Conservation (phyloP, 768 basidiomycete genomes). For the Psilocybe cubensis region DNA sequence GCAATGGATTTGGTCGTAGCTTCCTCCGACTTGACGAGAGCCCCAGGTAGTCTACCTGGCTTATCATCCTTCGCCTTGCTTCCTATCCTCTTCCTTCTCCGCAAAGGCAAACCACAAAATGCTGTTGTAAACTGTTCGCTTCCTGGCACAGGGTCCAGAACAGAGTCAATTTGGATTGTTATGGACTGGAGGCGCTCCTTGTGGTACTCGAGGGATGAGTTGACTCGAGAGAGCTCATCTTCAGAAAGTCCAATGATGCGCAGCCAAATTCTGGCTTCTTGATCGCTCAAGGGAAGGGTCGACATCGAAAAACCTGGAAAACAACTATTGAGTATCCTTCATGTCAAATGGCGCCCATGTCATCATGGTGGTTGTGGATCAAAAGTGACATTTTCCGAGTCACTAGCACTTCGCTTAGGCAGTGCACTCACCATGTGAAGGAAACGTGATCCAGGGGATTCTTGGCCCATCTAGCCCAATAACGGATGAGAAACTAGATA, state of each 20-base stretch:
- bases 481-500: background rate
- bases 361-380: background rate
- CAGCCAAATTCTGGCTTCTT: constrained; percentile 7
- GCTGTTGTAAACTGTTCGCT: background rate
- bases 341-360: background rate
- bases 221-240: constrained; percentile 5
- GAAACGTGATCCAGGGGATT: background rate
- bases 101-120: constrained; percentile 6
- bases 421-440: background rate
- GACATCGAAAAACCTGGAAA: constrained; percentile 8
- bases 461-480: background rate
- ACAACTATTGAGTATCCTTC: background rate
- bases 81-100: background rate
- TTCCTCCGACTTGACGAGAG: background rate
- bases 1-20: background rate
- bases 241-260: background rate
- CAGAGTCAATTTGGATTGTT: background rate
- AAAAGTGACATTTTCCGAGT: background rate
- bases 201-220: constrained; percentile 1
- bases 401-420: background rate
- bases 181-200: constrained; percentile 3
- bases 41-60: background rate
- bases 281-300: background rate
- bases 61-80: background rate
- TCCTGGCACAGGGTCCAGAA: constrained; percentile 1